Evolutionary conservation across 1,139 yeast species (phyloP).

Genomic region (Sporopachydermia cereana): DNA sequence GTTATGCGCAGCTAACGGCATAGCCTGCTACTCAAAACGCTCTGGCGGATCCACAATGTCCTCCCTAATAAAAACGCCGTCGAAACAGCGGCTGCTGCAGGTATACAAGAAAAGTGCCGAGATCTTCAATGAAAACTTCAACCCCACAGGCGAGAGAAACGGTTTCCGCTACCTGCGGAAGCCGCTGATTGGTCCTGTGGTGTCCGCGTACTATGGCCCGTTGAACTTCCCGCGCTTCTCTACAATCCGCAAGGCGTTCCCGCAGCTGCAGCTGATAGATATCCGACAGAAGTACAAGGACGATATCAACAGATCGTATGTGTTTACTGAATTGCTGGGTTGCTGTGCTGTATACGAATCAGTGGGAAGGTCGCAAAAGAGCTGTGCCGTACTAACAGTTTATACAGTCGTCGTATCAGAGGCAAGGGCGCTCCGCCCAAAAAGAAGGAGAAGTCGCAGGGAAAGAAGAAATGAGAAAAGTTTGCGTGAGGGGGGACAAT

Average conservation of each 20-base stretch:
- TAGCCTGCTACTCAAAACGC: no score
- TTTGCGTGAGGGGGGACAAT: no score
- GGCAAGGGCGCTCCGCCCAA: constrained; percentile 91
- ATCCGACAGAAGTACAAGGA: constrained; percentile 65
- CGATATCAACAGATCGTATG: constrained; percentile 42
- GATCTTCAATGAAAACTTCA: constrained; percentile 52
- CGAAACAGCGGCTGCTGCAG: constrained; percentile 37
- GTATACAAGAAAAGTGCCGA: constrained; percentile 46
- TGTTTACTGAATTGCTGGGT: background rate
- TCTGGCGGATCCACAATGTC: background rate
- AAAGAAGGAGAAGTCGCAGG: constrained; percentile 22
- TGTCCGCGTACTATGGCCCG: constrained; percentile 67
- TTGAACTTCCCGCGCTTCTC: constrained; percentile 57
- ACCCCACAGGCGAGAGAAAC: constrained; percentile 60
- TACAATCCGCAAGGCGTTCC: constrained; percentile 44
- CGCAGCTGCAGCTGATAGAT: constrained; percentile 51
- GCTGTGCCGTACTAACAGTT: constrained; percentile 7
- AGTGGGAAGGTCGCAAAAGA: no score
- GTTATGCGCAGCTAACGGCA: no score
- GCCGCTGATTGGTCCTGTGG: constrained; percentile 64
- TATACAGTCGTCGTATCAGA: constrained; percentile 52
- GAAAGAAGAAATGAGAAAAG: background rate
- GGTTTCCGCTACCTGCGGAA: constrained; percentile 67
- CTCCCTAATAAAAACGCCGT: background rate
- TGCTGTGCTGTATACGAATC: no score